Base-by-base conservation (phyloP, 257 asterid species). In the Pogostemon cablin region DNA sequence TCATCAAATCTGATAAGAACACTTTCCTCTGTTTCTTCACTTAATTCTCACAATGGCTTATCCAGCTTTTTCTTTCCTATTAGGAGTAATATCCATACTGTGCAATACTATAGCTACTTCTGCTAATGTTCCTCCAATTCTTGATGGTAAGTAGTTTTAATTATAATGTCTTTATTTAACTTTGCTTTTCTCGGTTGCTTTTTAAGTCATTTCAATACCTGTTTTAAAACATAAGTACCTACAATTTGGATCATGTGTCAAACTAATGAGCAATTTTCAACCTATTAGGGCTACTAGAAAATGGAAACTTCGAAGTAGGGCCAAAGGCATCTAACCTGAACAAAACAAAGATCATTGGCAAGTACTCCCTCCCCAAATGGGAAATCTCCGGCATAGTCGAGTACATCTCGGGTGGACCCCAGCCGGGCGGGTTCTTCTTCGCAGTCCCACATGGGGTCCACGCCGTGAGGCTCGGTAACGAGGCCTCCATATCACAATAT, bases 331-430 rank as follows among this genome's bases (percentile, higher is more conserved):
- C 85, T 41, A 66, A 86, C 68, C 81, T 91, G 2, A 72, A 78
- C 25, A 91, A 88, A 72, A 88, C 84, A 8, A 83, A 73, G 73
- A 87, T 87, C 42, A 67, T 85, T 1, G 97, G 96, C 3, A 84
- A 74, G 71, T 73, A 80, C 77, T 87, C 97, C 38, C 82, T 91
- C 65, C 95, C 96, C 76, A 85, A 81, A 63, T 91, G 95, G 95
- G 85, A 79, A 69, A 91, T 86, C 68, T 73, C 67, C 32, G 96
- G 96, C 52, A 39, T 75, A 58, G 95, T 91, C 1, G 92, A 91
- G 81, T 91, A 84, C 78, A 71, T 91, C 67, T 77, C 87, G 0
- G 88, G 90, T 0, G 97, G 97, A 44, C 96, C 89, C 15, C 97
- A 91, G 70, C 91, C 89, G 2, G 91, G 89, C 0, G 91, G 91